Evolutionary conservation across 2,329 filamentous ascomycete species (phyloP).

Genomic region (Pestalotiopsis sp.): DNA sequence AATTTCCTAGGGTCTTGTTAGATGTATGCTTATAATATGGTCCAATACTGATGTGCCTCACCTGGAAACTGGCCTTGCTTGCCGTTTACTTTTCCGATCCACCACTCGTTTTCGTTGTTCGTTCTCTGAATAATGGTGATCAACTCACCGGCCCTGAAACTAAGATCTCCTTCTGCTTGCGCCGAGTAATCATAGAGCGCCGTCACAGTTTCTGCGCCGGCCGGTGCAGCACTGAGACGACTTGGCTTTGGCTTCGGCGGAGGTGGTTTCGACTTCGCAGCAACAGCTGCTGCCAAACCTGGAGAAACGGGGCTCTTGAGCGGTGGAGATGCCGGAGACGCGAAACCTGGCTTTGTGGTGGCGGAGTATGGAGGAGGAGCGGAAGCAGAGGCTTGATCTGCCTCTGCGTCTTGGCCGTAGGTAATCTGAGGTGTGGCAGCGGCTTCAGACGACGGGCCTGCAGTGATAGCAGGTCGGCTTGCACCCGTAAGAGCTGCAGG

Average conservation of each 20-base stretch:
- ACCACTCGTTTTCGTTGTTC: conserved; percentile 96
- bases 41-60: conserved; percentile 43
- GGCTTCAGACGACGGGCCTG: conserved; percentile 39
- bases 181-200: conserved; percentile 96
- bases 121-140: conserved; percentile 87
- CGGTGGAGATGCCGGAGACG: conserved; percentile 30
- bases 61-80: conserved; percentile 93
- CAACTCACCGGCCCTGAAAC: conserved; percentile 81
- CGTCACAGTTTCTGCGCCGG: conserved; percentile 72
- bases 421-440: conserved; percentile 18
- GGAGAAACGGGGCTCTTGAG: conserved; percentile 26
- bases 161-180: conserved; percentile 90
- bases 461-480: conserved; percentile 40
- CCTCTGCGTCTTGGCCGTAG: conserved; percentile 16
- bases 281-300: conserved; percentile 46
- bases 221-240: conserved; percentile 63
- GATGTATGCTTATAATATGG: neutral
- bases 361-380: conserved; percentile 73
- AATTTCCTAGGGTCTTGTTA: conserved; percentile 43
- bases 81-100: conserved; percentile 79
- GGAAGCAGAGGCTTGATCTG: conserved; percentile 61
- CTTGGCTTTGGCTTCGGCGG: conserved; percentile 84
- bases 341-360: conserved; percentile 29
- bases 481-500: conserved; percentile 41
- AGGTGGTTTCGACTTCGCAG: conserved; percentile 68